Evolutionary conservation across 306 rosid species (phyloP).

Genomic region (Glycine tomentella): DNA sequence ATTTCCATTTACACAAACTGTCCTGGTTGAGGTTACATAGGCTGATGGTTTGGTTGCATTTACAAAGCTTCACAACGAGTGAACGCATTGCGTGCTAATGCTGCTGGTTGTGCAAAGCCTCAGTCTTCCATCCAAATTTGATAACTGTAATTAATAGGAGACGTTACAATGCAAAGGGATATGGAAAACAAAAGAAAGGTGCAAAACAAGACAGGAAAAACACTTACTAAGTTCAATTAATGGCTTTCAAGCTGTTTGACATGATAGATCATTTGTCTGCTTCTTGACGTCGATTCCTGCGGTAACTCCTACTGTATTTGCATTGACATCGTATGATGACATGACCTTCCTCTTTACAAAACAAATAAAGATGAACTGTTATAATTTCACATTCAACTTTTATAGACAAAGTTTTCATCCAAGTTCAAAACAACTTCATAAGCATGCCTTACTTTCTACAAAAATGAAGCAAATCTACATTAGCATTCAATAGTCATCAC

Average conservation of each 20-base stretch:
- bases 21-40: conserved; percentile 19
- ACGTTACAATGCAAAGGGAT: neutral
- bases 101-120: conserved; percentile 13
- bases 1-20: too few relatives aligned
- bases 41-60: neutral
- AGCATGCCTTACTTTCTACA: neutral
- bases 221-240: conserved; percentile 43
- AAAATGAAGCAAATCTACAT: neutral
- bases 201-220: neutral
- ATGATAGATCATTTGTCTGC: conserved; percentile 52
- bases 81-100: neutral
- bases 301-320: conserved; percentile 50
- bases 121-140: conserved; percentile 19
- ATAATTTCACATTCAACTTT: neutral
- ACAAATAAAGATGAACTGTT: conserved; percentile 27
- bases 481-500: neutral
- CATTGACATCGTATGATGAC: conserved; percentile 55
- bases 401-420: neutral
- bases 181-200: neutral
- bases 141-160: conserved; percentile 14
- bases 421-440: neutral
- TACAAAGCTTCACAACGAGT: conserved; percentile 25
- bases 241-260: conserved; percentile 49
- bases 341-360: conserved; percentile 55
- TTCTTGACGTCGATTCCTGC: conserved; percentile 48